Conservation (phyloP, 306 rosid genomes). For the Mimosa pudica region DNA sequence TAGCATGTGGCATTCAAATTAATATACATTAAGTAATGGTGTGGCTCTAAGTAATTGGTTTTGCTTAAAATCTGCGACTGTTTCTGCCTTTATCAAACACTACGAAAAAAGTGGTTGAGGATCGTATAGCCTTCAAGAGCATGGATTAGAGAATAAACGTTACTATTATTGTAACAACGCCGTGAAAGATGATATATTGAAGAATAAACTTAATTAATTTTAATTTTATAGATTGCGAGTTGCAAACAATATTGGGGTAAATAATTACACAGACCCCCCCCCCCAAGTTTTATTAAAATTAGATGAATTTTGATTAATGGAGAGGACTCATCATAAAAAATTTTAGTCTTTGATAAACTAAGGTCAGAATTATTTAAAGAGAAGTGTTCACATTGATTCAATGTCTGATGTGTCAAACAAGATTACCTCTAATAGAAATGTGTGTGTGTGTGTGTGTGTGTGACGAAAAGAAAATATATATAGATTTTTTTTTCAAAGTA, state of each 20-base stretch:
- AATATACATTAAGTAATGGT: neutral
- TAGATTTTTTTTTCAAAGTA: too few relatives aligned
- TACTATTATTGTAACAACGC: neutral
- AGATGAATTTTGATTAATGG: too few relatives aligned
- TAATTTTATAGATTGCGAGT: neutral
- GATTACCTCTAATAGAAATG: too few relatives aligned
- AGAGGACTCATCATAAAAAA: too few relatives aligned
- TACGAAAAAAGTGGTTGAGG: slow-evolving; percentile 24
- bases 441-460: too few relatives aligned
- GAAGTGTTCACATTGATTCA: too few relatives aligned
- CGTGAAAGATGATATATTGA: neutral
- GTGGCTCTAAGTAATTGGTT: slow-evolving; percentile 38
- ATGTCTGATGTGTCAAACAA: too few relatives aligned
- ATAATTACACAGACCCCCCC: neutral
- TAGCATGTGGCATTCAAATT: slow-evolving; percentile 41
- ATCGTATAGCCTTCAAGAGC: slow-evolving; percentile 34
- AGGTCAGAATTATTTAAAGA: too few relatives aligned
- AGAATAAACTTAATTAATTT: neutral
- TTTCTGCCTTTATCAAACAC: slow-evolving; percentile 44
- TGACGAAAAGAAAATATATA: too few relatives aligned
- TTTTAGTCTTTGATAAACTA: too few relatives aligned
- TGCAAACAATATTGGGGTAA: neutral
- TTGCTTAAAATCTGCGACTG: slow-evolving; percentile 37
- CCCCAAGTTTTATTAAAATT: too few relatives aligned
- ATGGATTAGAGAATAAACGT: slow-evolving; percentile 40